These are phyloP conservation scores for Aspergillus nidulans DNA, from an alignment of 495 filamentous ascomycete species.

Conservation along the genomic window DNA sequence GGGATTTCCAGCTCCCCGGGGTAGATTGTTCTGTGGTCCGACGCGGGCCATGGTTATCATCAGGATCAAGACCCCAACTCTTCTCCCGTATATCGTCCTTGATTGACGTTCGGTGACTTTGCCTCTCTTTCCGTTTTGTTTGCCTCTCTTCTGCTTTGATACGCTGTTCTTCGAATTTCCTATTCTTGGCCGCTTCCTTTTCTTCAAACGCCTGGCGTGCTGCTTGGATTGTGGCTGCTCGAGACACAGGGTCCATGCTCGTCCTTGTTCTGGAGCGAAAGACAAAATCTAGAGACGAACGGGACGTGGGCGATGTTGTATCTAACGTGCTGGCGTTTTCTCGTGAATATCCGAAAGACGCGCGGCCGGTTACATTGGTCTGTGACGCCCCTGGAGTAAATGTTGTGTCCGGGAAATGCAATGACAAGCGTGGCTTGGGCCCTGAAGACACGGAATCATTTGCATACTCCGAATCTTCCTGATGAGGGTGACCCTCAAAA, in stretches of 20 bases:
- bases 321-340: conserved; percentile 40
- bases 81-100: conserved; percentile 16
- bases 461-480: conserved; percentile 7
- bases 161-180: conserved; percentile 51
- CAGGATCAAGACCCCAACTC: conserved; percentile 5
- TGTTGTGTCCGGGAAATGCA: conserved; percentile 47
- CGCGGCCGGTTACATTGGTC: conserved; percentile 47
- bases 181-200: conserved; percentile 55
- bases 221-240: conserved; percentile 51
- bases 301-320: conserved; percentile 45
- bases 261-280: conserved; percentile 47
- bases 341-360: conserved; percentile 46
- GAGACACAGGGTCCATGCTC: conserved; percentile 45
- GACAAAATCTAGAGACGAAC: conserved; percentile 54
- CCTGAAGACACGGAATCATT: conserved; percentile 19
- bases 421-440: conserved; percentile 34
- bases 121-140: conserved; percentile 32
- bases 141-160: conserved; percentile 45
- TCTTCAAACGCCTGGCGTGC: conserved; percentile 55
- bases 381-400: conserved; percentile 47
- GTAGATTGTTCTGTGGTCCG: not conserved
- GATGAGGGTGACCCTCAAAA: conserved; percentile 31
- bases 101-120: conserved; percentile 18
- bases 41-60: not conserved
- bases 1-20: conserved; percentile 32